A percentile compares a stretch with the other conserved stretches of the same genome.
phyloP scores from a whole-genome alignment of 495 filamentous ascomycete genomes.

The Penicillium antarcticum region DNA sequence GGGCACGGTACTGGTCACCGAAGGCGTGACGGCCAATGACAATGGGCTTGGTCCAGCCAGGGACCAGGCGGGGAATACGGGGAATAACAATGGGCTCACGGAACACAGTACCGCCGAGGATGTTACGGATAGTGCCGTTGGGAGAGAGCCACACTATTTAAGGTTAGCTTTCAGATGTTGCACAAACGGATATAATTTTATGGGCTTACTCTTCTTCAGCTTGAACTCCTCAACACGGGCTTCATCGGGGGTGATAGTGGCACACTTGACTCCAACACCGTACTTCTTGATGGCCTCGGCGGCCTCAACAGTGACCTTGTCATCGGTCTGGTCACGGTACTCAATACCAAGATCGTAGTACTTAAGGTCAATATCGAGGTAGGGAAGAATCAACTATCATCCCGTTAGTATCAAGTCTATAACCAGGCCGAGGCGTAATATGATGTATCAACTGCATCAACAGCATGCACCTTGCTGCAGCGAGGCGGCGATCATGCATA shows the following conservation, averaged over 20 bases:
- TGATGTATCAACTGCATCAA: conserved; percentile 16
- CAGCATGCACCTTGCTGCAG: conserved; percentile 16
- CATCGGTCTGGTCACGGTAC: conserved; percentile 93
- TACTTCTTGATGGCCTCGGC: conserved; percentile 99
- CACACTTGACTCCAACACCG: conserved; percentile 97
- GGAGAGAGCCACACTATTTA: conserved; percentile 90
- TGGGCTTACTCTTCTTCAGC: conserved; percentile 82
- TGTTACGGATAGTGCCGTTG: conserved; percentile 97
- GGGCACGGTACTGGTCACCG: conserved; percentile 96
- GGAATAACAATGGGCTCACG: conserved; percentile 96
- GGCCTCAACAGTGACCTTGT: conserved; percentile 90
- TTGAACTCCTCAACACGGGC: conserved; percentile 95
- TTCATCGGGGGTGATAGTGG: conserved; percentile 98
- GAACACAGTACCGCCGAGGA: conserved; percentile 94
- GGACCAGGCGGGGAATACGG: conserved; percentile 84
- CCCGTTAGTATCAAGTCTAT: conserved; percentile 17
- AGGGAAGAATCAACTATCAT: conserved; percentile 81
- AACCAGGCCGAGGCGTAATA: neutral
- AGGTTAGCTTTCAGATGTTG: conserved; percentile 15
- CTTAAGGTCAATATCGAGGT: conserved; percentile 95
- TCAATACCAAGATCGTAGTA: conserved; percentile 97
- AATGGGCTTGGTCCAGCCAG: conserved; percentile 97
- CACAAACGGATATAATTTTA: neutral
- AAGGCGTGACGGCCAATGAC: conserved; percentile 98
- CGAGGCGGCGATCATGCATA: conserved; percentile 16